Evolutionary conservation across 2,329 filamentous ascomycete species (phyloP).

Genomic region (Epichloe elymi): DNA sequence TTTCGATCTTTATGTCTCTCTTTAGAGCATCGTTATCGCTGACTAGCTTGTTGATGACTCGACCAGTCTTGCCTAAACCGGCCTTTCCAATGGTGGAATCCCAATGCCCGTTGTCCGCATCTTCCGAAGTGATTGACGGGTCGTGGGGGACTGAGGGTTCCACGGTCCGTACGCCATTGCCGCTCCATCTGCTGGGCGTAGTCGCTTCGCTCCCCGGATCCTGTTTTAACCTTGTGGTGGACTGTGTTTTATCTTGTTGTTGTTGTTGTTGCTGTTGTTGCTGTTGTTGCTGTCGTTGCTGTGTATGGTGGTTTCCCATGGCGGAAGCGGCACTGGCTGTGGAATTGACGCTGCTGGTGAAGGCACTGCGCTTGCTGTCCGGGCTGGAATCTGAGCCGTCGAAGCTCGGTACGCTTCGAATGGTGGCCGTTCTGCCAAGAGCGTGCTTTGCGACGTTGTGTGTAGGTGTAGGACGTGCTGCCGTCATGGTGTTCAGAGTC

Average conservation of each 20-base stretch:
- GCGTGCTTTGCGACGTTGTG: conserved; percentile 20
- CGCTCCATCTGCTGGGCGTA: conserved; percentile 19
- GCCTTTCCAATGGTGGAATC: conserved; percentile 58
- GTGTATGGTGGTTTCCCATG: conserved; percentile 19
- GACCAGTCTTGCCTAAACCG: conserved; percentile 58
- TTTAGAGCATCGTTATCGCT: conserved; percentile 69
- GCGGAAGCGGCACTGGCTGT: conserved; percentile 34
- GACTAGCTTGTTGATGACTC: conserved; percentile 70
- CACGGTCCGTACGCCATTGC: conserved; percentile 18
- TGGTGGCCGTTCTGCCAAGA: conserved; percentile 29
- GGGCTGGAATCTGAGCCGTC: conserved; percentile 35
- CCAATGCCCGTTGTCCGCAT: conserved; percentile 32
- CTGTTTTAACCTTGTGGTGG: conserved; percentile 24
- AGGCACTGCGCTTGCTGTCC: conserved; percentile 34
- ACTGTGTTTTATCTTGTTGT: conserved; percentile 17
- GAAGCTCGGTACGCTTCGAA: conserved; percentile 43
- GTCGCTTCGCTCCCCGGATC: conserved; percentile 13
- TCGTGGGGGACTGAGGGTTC: conserved; percentile 18
- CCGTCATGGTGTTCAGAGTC: conserved; percentile 28
- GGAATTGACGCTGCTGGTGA: conserved; percentile 45
- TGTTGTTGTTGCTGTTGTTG: no score
- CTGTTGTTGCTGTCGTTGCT: neutral
- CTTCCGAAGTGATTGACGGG: conserved; percentile 18
- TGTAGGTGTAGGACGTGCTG: conserved; percentile 4
- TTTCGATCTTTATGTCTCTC: conserved; percentile 56